Evolutionary conservation across 345 rosid species (phyloP).

Genomic region (Citrus unshiu): DNA sequence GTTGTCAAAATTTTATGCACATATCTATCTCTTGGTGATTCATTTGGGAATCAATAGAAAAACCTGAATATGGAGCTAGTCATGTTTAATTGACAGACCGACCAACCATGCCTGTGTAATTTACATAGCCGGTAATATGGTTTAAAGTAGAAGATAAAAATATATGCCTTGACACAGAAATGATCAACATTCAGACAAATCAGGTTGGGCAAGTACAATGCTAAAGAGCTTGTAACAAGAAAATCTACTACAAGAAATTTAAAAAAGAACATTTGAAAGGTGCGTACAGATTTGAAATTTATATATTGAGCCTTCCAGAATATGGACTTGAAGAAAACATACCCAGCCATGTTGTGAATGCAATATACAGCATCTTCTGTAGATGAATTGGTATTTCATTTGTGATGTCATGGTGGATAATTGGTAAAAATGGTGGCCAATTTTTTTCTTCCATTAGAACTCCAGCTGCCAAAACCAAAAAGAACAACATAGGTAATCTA

Average conservation of each 20-base stretch:
- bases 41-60: not conserved
- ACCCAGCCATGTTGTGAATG: conserved; percentile 91
- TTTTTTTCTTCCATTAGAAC: conserved; percentile 89
- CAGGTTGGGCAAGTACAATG: not conserved
- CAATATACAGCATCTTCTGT: conserved; percentile 78
- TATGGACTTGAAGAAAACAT: conserved; percentile 18
- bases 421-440: conserved; percentile 92
- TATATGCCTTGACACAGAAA: not conserved
- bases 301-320: not conserved
- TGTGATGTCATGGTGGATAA: conserved; percentile 92
- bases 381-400: conserved; percentile 94
- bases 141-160: not conserved
- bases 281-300: not conserved
- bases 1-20: not conserved
- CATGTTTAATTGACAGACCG: not conserved
- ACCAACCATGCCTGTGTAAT: not conserved
- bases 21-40: not conserved
- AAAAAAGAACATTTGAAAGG: not conserved
- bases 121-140: not conserved
- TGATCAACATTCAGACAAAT: not conserved
- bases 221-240: not conserved
- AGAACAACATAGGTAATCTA: conserved; percentile 10
- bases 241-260: not conserved
- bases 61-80: not conserved
- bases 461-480: conserved; percentile 69